These are phyloP conservation scores for Lithospermum erythrorhizon DNA, from an alignment of 257 asterid species.

Conservation along the genomic window DNA sequence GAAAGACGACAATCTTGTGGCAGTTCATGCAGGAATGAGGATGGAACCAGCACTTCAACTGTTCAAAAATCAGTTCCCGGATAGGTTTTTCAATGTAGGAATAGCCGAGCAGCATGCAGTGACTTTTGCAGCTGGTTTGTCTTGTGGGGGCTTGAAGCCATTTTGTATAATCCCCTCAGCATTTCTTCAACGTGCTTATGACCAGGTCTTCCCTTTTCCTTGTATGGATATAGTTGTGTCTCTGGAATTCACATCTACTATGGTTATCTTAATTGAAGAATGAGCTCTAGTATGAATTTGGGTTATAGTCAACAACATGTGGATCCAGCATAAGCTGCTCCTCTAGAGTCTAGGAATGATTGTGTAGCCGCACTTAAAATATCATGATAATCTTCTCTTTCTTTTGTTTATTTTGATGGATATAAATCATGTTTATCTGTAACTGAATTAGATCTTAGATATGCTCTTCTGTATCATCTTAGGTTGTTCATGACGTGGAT, in stretches of 20 bases:
- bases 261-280: neutral
- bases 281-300: neutral
- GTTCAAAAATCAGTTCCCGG: slow-evolving; percentile 39
- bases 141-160: slow-evolving; percentile 82
- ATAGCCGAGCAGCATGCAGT: slow-evolving; percentile 99
- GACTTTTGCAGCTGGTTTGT: slow-evolving; percentile 77
- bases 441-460: neutral
- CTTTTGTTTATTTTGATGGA: no score
- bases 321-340: neutral
- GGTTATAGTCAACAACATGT: neutral
- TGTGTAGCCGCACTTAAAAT: neutral
- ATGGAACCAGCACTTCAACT: slow-evolving; percentile 61
- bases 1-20: slow-evolving; percentile 63
- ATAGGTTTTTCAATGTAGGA: slow-evolving; percentile 68
- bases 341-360: neutral
- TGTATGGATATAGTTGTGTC: neutral
- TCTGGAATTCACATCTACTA: neutral
- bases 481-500: slow-evolving; percentile 90
- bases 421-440: neutral
- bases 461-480: slow-evolving; percentile 5
- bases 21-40: slow-evolving; percentile 85
- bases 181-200: slow-evolving; percentile 83
- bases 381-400: neutral
- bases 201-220: slow-evolving; percentile 42
- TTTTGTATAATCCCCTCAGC: slow-evolving; percentile 82